Evolutionary conservation across 805 yeast species (phyloP), one percentile per base, ranked within the genome.

Genomic region (Monosporozyma unispora): DNA sequence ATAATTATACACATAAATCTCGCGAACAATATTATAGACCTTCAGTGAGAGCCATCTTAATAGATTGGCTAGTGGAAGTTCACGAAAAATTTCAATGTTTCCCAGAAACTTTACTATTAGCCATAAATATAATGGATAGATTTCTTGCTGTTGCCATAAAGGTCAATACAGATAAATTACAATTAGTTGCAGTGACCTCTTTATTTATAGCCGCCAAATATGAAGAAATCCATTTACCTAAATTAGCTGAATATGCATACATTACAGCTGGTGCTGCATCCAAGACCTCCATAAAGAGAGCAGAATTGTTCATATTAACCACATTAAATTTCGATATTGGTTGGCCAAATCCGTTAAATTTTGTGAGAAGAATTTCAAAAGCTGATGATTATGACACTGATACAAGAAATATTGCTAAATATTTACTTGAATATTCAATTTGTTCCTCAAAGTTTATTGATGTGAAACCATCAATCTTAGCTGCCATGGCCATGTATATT

Each of bases 41-140:
- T 50, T 78, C 80, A 53, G 84, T 86, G 85, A 77, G 97, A 56
- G 82, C 88, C 7, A 85, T 89, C 47, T 70, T 89, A 51, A 87
- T 89, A n/a, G 96, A 90, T 68, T 89, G 97, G 97, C 73, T 89
- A 56, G 87, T 87, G 10, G 95, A 87, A 63, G 90, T 89, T 64
- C 96, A 88, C 70, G 73, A 81, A 56, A 77, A 87, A 63, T 89
- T 89, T 68, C 77, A 90, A 55, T 75, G 90, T 54, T 73, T 84
- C 41, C 96, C 95, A 1, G 96, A 89, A 67, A 87, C 96, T 8
- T 75, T 90, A 50, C 86, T 80, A 60, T 71, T 89, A 50, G 87
- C 96, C 4, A 83, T 87, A 49, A 88, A 87, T 67, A 68, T 87
- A 48, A 83, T 89, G 87, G 97, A 90, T 69, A 70, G 96, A 56